These are phyloP conservation scores for Salix exigua DNA, from an alignment of 345 rosid genomes.

Conservation along the genomic window DNA sequence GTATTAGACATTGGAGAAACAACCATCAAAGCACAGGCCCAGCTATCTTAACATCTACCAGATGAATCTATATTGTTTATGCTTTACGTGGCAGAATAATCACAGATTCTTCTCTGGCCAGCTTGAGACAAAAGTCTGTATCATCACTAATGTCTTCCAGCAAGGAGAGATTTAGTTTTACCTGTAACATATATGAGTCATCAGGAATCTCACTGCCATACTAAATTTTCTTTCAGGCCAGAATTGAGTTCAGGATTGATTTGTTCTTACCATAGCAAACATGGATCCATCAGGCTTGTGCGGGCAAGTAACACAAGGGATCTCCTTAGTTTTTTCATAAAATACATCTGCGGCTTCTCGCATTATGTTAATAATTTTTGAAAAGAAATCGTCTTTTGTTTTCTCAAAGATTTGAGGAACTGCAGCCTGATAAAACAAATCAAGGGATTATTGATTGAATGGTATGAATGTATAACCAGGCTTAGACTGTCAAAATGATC, in stretches of 20 bases:
- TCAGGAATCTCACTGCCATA: not conserved
- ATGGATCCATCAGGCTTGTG: too few species aligned
- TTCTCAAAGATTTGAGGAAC: too few species aligned
- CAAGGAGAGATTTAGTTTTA: not conserved
- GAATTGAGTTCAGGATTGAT: not conserved
- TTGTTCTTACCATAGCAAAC: too few species aligned
- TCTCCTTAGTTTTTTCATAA: too few species aligned
- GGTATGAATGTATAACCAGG: not conserved
- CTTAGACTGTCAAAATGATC: too few species aligned
- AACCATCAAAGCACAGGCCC: too few species aligned
- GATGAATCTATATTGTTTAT: not conserved
- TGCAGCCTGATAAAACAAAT: constrained; percentile 28
- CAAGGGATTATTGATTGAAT: too few species aligned
- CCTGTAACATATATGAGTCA: not conserved
- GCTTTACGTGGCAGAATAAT: not conserved
- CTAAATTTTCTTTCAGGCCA: not conserved
- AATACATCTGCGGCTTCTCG: too few species aligned
- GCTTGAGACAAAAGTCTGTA: not conserved
- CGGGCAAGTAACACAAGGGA: too few species aligned
- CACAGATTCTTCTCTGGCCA: not conserved
- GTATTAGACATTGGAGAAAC: not conserved
- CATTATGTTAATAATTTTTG: too few species aligned
- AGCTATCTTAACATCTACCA: too few species aligned
- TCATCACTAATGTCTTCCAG: not conserved
- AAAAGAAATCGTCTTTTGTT: too few species aligned